Evolutionary conservation across 2,329 filamentous ascomycete species (phyloP), one percentile per base, ranked within the genome.

Genomic region (Aureobasidium sp.): DNA sequence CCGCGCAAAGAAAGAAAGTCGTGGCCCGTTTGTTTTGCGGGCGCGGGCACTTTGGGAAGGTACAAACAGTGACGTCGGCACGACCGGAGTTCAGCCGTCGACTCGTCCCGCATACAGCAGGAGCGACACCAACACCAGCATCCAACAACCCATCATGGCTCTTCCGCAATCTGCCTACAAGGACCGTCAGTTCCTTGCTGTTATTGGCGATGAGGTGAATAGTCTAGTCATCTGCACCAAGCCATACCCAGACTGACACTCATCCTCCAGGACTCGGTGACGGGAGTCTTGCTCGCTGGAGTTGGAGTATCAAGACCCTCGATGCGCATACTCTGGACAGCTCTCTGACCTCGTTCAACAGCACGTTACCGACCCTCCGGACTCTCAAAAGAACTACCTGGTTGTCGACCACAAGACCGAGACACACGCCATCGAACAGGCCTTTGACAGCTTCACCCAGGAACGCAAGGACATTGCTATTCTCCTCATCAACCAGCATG

Each of bases 381-480:
- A 96, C 73, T 84, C 89, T 43, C 89, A 97, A 74, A 96, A 96
- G 81, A 99, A 99, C 82, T 99, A 97, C 79, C 86, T 99, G 10
- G 91, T 99, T 62, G 94, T 99, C 65, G 93, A 99, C 76, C 80
- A 77, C 73, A 97, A 97, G 82, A 99, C 93, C 41, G 92, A 97
- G 68, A 94, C 84, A 59, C 80, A 89, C 3, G 81, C 89, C 63
- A 97, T 99, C 72, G 94, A 97, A 76, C 84, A 87, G 39, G 88
- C 92, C 10, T 99, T 99, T 74, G 88, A 95, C 67, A 83, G 83
- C 67, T 97, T 97, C 76, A 96, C 92, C 9, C 85, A 85, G 62
- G 84, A 94, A 76, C 83, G 94, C 73, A 97, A 97, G 76, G 94
- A 99, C 73, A 97, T 99, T 74, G 94, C 92, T 32, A 96, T 99